Evolutionary conservation across 208 protist species (phyloP).

Genomic region (Angomonas desouzai): DNA sequence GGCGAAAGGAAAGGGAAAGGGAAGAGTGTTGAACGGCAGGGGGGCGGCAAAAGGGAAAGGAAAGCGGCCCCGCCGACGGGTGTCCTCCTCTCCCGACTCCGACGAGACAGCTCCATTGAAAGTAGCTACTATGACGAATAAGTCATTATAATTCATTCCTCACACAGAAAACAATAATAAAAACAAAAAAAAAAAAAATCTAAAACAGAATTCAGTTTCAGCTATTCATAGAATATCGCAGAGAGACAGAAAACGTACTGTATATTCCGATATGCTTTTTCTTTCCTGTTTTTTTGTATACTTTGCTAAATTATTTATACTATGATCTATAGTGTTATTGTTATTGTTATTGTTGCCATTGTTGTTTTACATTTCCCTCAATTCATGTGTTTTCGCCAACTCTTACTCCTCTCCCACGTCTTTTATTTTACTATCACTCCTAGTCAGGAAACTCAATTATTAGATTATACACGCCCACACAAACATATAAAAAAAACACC

Average conservation of each 20-base stretch:
- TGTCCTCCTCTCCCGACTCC: not conserved
- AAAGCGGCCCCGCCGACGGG: constrained; percentile 3
- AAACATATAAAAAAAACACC: too few relatives aligned
- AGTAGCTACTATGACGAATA: constrained; percentile 7
- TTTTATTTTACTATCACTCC: not conserved
- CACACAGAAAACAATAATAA: constrained; percentile 12
- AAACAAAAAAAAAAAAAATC: constrained; percentile 7
- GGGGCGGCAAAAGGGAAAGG: not conserved
- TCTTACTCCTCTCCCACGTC: constrained; percentile 5
- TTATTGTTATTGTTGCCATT: too few relatives aligned
- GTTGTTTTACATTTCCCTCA: too few relatives aligned
- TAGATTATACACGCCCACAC: not conserved
- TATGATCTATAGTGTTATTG: too few relatives aligned
- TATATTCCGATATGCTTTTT: too few relatives aligned
- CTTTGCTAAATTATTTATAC: not conserved
- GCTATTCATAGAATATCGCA: not conserved
- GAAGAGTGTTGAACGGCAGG: not conserved
- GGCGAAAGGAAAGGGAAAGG: not conserved
- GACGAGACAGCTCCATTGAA: not conserved
- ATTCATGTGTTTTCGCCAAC: too few relatives aligned
- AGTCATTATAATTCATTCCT: not conserved
- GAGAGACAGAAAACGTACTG: too few relatives aligned
- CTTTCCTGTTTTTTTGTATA: constrained; percentile 4
- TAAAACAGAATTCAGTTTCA: not conserved
- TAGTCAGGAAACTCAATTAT: not conserved